Evolutionary conservation across 1,284 basidiomycete genomes (phyloP), one percentile per base, ranked within the genome.

Genomic region (Tausonia pullulans): DNA sequence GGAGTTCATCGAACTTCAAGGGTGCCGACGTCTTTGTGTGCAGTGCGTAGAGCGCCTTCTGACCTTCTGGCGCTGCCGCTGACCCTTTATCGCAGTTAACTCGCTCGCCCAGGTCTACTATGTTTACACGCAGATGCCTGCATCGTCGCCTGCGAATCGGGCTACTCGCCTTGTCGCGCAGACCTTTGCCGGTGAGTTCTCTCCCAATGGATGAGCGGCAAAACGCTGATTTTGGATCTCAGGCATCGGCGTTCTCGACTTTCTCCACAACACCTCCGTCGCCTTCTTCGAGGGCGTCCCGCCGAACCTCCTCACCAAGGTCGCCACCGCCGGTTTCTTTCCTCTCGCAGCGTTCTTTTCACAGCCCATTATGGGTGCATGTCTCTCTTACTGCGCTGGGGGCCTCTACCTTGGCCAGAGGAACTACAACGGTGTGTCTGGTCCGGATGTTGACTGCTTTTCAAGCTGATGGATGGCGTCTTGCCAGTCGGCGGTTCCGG

Each of bases 221-320:
- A 27, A 2, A 27, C 27, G 27, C 27, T 27, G 27, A 27, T 2
- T 27, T 27, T 27, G 27, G 27, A 27, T 27, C 27, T 27, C 27
- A 27, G 27, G 27, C 27, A 27, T 27, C 1, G 27, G 27, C 27
- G 55, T 71, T 7, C 68, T 69, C 56, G 72, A 73, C 60, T 58
- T 72, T 27, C 67, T 74, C 64, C 73, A 74, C 69, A 74, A 74
- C 69, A 67, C 67, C 48, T 64, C 71, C 13, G 70, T 69, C 27
- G 73, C 68, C 27, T 73, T 69, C 64, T 73, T 68, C 69, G 67
- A 69, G 6, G 66, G 69, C 39, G 63, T 72, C 27, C 51, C 71
- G 14, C 72, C 72, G 51, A 71, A 70, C 62, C 60, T 64, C 52
- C 58, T 70, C 44, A 68, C 69, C 59, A 68, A 71, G 56, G 60